Evolutionary conservation across 2,329 filamentous ascomycete species (phyloP).

Genomic region (Fusarium longipes): DNA sequence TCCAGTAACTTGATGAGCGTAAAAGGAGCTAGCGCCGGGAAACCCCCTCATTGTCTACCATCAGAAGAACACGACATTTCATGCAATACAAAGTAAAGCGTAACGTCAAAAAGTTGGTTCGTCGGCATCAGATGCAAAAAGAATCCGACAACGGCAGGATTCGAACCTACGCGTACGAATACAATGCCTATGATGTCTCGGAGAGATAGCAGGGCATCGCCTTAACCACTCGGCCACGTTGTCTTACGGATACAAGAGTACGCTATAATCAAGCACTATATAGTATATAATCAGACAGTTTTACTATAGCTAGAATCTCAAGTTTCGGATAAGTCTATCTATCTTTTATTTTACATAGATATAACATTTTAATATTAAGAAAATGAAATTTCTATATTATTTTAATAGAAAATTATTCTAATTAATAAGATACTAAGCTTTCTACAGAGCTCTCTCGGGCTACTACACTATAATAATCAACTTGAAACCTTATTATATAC

Average conservation of each 20-base stretch:
- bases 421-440: too few relatives aligned
- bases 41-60: neutral
- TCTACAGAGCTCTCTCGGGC: neutral
- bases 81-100: neutral
- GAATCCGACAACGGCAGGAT: constrained; percentile 30
- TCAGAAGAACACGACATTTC: neutral
- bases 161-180: constrained; percentile 36
- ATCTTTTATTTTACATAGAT: too few relatives aligned
- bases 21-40: neutral
- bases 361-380: too few relatives aligned
- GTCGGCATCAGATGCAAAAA: neutral
- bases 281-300: neutral
- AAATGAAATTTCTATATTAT: too few relatives aligned
- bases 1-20: too few relatives aligned
- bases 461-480: neutral
- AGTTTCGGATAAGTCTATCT: too few relatives aligned
- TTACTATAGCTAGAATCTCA: neutral
- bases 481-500: too few relatives aligned
- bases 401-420: too few relatives aligned
- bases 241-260: neutral
- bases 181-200: constrained; percentile 32
- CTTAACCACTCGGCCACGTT: constrained; percentile 35
- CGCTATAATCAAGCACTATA: fast-evolving
- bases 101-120: neutral
- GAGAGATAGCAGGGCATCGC: constrained; percentile 34